Evolutionary conservation across 805 yeast genomes (phyloP).

Genomic region (Candida ovalis): DNA sequence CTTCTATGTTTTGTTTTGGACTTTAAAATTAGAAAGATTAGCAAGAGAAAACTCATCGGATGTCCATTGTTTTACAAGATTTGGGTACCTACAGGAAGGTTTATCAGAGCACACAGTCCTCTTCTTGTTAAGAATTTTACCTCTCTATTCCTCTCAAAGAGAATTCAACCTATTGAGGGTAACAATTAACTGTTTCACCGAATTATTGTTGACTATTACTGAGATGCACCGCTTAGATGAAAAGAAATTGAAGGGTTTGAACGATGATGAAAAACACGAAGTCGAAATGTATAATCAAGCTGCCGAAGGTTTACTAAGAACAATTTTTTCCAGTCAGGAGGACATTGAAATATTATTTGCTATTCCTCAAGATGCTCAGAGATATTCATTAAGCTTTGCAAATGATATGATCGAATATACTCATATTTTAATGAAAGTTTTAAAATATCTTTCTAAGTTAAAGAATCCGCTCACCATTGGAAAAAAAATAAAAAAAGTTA

Average conservation of each 20-base stretch:
- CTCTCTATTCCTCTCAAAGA: constrained; percentile 38
- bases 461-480: constrained; percentile 31
- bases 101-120: constrained; percentile 60
- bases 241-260: constrained; percentile 37
- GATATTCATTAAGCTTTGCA: constrained; percentile 60
- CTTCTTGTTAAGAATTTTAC: constrained; percentile 37
- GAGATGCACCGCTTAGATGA: constrained; percentile 35
- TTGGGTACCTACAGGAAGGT: constrained; percentile 35
- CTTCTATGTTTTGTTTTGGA: constrained; percentile 68
- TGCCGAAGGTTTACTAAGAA: constrained; percentile 40
- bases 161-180: constrained; percentile 67
- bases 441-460: constrained; percentile 62
- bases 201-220: constrained; percentile 45
- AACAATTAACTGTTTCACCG: constrained; percentile 61
- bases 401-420: constrained; percentile 60
- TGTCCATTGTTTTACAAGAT: constrained; percentile 28
- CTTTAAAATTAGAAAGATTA: constrained; percentile 59
- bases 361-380: constrained; percentile 61
- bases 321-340: constrained; percentile 65
- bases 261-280: constrained; percentile 44
- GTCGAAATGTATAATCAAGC: constrained; percentile 28
- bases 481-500: constrained; percentile 10
- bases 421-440: constrained; percentile 58
- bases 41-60: constrained; percentile 27
- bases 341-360: constrained; percentile 52